Conservation (phyloP, 1,284 basidiomycete species). For the Ganoderma lingzhi region DNA sequence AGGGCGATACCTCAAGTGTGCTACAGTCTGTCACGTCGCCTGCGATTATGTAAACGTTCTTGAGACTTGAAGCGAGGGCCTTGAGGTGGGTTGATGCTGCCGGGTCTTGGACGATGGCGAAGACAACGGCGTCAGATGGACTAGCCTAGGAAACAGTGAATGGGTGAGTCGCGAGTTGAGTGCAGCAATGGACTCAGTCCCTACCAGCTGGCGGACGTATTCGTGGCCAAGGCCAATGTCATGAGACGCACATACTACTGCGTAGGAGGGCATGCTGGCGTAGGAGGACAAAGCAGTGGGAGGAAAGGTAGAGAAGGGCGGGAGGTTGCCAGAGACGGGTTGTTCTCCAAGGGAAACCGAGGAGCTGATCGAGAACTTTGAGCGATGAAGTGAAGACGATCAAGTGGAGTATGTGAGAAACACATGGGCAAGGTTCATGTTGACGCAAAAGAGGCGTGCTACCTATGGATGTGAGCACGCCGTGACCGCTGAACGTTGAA, state of each 20-base stretch:
- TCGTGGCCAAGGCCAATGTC: slow-evolving; percentile 34
- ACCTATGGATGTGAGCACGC: too few species aligned
- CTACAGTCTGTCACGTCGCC: slow-evolving; percentile 36
- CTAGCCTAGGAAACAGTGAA: neutral
- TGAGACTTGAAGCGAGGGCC: slow-evolving; percentile 25
- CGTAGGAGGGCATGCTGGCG: slow-evolving; percentile 29
- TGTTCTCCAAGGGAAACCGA: too few species aligned
- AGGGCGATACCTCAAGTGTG: slow-evolving; percentile 32
- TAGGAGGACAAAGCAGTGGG: neutral
- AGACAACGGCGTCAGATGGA: slow-evolving; percentile 7
- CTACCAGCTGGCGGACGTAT: slow-evolving; percentile 27
- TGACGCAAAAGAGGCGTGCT: too few species aligned
- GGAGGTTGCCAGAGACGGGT: neutral
- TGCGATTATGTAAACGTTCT: slow-evolving; percentile 39
- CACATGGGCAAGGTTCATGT: too few species aligned
- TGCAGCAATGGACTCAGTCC: neutral
- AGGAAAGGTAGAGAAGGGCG: neutral
- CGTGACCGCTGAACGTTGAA: too few species aligned
- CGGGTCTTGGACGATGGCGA: slow-evolving; percentile 37
- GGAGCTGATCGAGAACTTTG: neutral
- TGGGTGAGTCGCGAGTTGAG: neutral
- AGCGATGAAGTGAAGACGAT: neutral
- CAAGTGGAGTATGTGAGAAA: too few species aligned
- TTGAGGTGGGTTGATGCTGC: slow-evolving; percentile 28
- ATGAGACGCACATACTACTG: slow-evolving; percentile 34